Evolutionary conservation across 768 basidiomycete species (phyloP).

Genomic region (Boletus rubescentipes): DNA sequence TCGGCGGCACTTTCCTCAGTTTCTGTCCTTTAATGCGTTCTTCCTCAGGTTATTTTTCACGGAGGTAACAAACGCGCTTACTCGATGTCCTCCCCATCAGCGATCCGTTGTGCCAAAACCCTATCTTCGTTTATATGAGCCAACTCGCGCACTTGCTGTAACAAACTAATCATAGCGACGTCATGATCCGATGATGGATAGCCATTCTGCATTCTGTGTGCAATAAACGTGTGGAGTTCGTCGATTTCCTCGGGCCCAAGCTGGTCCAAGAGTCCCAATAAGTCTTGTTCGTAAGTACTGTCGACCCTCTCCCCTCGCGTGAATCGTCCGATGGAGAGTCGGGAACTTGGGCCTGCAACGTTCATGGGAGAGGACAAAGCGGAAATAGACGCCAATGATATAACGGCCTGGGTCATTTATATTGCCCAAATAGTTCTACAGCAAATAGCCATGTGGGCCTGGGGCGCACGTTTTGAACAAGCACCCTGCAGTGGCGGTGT

Average conservation of each 20-base stretch:
- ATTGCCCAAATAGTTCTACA: background rate
- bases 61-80: background rate
- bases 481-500: too few species aligned
- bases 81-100: background rate
- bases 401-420: background rate
- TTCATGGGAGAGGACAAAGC: constrained; percentile 15
- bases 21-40: background rate
- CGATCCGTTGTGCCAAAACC: constrained; percentile 21
- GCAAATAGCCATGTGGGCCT: background rate
- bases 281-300: constrained; percentile 26
- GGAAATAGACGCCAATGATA: background rate
- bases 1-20: background rate
- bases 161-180: constrained; percentile 22
- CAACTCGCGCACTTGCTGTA: constrained; percentile 23
- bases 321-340: background rate
- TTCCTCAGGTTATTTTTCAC: background rate
- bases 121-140: constrained; percentile 21
- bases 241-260: constrained; percentile 22
- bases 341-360: constrained; percentile 22
- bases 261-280: constrained; percentile 19
- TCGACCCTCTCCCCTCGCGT: constrained; percentile 4
- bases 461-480: too few species aligned
- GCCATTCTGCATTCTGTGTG: background rate
- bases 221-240: constrained; percentile 9
- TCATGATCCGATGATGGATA: constrained; percentile 22